These are phyloP conservation scores for Komagataella mondaviorum DNA, from an alignment of 805 yeast species.

Conservation along the genomic window DNA sequence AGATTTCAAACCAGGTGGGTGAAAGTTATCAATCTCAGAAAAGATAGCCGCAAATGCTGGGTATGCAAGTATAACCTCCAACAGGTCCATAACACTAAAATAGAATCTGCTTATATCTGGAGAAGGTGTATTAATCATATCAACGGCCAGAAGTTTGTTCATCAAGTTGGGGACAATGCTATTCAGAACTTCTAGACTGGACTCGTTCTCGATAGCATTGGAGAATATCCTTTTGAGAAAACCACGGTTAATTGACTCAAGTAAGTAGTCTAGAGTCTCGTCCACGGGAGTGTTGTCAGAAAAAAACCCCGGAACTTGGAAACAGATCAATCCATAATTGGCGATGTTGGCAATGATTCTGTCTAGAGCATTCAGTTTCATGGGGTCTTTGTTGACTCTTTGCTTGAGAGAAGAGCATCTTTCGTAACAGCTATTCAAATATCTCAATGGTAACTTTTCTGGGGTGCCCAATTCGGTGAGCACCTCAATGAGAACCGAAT, in stretches of 20 bases:
- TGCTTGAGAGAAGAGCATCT: constrained; percentile 27
- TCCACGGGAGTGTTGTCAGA: constrained; percentile 22
- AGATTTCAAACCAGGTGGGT: constrained; percentile 31
- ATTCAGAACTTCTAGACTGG: constrained; percentile 44
- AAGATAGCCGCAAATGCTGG: constrained; percentile 51
- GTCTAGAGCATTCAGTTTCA: constrained; percentile 28
- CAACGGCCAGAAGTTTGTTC: constrained; percentile 19
- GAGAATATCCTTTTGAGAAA: constrained; percentile 44
- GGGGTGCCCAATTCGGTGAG: constrained; percentile 39
- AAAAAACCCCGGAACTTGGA: constrained; percentile 58
- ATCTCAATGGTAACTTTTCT: constrained; percentile 26
- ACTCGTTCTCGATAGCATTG: constrained; percentile 54
- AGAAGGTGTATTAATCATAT: constrained; percentile 29
- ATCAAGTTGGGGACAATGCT: constrained; percentile 34
- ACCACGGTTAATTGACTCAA: constrained; percentile 17
- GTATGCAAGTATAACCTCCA: constrained; percentile 42
- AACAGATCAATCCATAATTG: constrained; percentile 54
- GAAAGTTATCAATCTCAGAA: constrained; percentile 42
- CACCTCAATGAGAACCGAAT: constrained; percentile 39
- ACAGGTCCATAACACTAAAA: constrained; percentile 36
- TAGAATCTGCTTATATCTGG: constrained; percentile 17
- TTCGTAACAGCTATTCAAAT: constrained; percentile 31
- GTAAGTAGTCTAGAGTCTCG: constrained; percentile 12
- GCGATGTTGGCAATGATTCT: constrained; percentile 35
- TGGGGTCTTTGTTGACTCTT: constrained; percentile 18